Conservation (phyloP, 2,329 filamentous ascomycete species). For the Beauveria varroae region DNA sequence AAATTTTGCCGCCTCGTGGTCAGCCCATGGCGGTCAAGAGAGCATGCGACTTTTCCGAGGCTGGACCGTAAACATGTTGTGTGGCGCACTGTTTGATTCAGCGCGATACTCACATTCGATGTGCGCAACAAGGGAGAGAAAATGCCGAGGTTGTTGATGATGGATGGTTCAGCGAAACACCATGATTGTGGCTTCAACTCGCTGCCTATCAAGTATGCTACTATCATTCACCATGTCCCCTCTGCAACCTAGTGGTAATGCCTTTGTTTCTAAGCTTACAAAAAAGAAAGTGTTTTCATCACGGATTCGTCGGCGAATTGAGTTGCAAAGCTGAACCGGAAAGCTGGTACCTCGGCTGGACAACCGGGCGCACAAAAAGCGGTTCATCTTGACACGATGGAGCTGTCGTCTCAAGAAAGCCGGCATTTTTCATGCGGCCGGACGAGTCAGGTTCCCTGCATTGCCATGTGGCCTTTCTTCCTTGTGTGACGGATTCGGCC, state of each 20-base stretch:
- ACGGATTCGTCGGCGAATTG: neutral
- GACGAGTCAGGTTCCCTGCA: constrained; percentile 1
- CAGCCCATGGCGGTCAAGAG: neutral
- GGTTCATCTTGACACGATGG: neutral
- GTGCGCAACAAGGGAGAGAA: too few relatives aligned
- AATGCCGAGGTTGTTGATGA: too few relatives aligned
- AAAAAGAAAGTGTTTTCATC: neutral
- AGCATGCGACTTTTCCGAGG: neutral
- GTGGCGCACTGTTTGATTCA: too few relatives aligned
- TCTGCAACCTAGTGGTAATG: neutral
- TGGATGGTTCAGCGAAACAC: too few relatives aligned
- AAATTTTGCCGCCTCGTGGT: neutral
- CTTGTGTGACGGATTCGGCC: neutral
- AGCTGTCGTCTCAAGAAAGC: neutral
- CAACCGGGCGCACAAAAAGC: neutral
- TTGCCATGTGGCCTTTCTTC: constrained; percentile 1
- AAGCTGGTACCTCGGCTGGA: neutral
- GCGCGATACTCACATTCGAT: too few relatives aligned
- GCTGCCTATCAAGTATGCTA: too few relatives aligned
- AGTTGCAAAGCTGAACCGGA: neutral
- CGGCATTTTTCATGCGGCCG: neutral
- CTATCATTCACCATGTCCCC: neutral
- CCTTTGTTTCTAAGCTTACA: too few relatives aligned
- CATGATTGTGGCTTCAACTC: too few relatives aligned
- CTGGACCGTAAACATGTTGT: too few relatives aligned